These are phyloP conservation scores for Lanmaoa pseudosensibilis DNA, from an alignment of 768 basidiomycete species.

Conservation along the genomic window DNA sequence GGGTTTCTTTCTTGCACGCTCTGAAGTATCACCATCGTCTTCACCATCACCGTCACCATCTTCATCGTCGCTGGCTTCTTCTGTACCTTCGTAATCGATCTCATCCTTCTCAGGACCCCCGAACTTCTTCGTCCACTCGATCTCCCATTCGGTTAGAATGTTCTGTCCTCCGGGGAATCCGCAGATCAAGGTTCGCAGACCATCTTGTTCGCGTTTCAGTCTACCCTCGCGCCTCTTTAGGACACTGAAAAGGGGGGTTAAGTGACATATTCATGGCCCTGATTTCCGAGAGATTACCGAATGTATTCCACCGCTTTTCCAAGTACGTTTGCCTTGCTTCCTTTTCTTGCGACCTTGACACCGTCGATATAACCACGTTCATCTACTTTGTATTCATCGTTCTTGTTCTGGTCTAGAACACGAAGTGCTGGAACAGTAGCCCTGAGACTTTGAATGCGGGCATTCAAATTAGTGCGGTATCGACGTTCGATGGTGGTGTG, in stretches of 20 bases:
- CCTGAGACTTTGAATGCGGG: conserved; percentile 77
- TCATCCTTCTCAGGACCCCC: conserved; percentile 77
- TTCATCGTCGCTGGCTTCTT: conserved; percentile 44
- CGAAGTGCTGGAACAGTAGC: conserved; percentile 83
- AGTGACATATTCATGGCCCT: background rate
- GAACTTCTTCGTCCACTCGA: conserved; percentile 68
- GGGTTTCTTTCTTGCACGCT: conserved; percentile 61
- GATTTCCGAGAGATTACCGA: conserved; percentile 36
- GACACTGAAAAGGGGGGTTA: conserved; percentile 46
- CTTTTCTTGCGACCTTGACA: conserved; percentile 89
- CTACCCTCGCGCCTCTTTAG: conserved; percentile 76
- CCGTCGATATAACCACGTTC: conserved; percentile 87
- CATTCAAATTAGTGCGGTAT: conserved; percentile 86
- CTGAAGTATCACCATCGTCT: conserved; percentile 40
- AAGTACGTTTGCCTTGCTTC: conserved; percentile 87
- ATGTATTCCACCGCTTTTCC: conserved; percentile 93
- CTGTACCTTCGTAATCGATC: conserved; percentile 49
- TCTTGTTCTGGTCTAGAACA: conserved; percentile 61
- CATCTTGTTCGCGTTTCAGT: conserved; percentile 72
- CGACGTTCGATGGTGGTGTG: conserved; percentile 89
- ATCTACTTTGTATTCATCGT: conserved; percentile 57
- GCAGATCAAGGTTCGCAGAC: conserved; percentile 63
- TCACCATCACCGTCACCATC: conserved; percentile 44
- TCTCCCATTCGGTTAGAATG: conserved; percentile 73
- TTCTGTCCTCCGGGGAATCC: conserved; percentile 76